A percentile compares a stretch with the other conserved stretches of the same genome.
Evolutionary conservation across 768 basidiomycete genomes (phyloP).

Genomic region (Russula abietina): DNA sequence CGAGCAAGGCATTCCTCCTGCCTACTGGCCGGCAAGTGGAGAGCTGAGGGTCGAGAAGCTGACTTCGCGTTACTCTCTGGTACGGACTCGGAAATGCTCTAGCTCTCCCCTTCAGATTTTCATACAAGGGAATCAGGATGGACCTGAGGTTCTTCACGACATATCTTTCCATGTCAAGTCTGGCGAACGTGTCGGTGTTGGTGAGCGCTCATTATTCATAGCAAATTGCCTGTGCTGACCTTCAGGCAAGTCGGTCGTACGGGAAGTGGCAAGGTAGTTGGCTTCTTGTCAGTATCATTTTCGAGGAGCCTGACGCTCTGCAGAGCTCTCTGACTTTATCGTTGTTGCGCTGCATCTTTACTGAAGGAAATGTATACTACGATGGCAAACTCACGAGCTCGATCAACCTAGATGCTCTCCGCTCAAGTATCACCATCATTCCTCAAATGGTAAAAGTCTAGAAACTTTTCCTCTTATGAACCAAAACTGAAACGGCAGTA

Average conservation of each 20-base stretch:
- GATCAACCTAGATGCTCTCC: constrained; percentile 48
- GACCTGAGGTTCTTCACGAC: constrained; percentile 51
- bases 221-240: not conserved
- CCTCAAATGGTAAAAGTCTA: constrained; percentile 43
- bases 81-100: constrained; percentile 36
- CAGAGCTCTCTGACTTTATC: constrained; percentile 48
- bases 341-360: constrained; percentile 50
- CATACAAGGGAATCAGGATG: constrained; percentile 33
- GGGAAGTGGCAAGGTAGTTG: constrained; percentile 45
- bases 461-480: not conserved
- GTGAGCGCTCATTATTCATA: constrained; percentile 28
- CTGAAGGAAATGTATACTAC: constrained; percentile 46
- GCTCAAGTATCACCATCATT: constrained; percentile 53
- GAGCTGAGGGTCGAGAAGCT: constrained; percentile 47
- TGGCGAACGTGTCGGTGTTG: constrained; percentile 54
- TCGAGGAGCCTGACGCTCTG: not conserved
- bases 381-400: constrained; percentile 42
- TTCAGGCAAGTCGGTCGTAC: constrained; percentile 48
- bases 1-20: constrained; percentile 45
- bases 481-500: constrained; percentile 11
- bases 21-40: constrained; percentile 59
- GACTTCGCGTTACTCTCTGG: constrained; percentile 43
- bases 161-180: constrained; percentile 46
- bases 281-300: constrained; percentile 12
- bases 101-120: constrained; percentile 37